phyloP scores from a whole-genome alignment of 116 monocot genomes.

The Papilionanthe hybrid region DNA sequence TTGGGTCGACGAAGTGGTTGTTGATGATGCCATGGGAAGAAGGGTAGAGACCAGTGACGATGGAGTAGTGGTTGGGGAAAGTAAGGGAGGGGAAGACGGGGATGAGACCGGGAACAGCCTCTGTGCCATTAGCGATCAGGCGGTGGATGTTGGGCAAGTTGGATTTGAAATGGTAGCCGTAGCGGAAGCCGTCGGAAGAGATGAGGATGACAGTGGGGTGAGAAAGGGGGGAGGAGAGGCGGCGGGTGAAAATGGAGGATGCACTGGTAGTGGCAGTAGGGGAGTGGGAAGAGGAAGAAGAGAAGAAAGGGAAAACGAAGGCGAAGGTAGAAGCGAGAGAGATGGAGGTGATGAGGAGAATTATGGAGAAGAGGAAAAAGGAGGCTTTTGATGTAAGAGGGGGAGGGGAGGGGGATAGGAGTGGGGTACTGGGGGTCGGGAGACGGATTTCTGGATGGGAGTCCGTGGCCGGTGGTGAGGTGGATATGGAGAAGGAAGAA shows the following conservation, averaged over 20 bases:
- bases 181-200: slow-evolving; percentile 59
- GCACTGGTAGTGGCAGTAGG: background rate
- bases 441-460: background rate
- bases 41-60: slow-evolving; percentile 57
- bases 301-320: slow-evolving; percentile 19
- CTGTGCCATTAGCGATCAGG: slow-evolving; percentile 44
- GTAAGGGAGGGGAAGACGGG: slow-evolving; percentile 56
- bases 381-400: background rate
- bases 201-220: slow-evolving; percentile 47
- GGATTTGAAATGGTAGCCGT: slow-evolving; percentile 52
- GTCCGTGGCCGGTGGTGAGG: background rate
- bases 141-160: slow-evolving; percentile 39
- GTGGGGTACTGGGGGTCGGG: background rate
- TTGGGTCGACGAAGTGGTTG: slow-evolving; percentile 41
- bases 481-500: slow-evolving; percentile 1
- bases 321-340: slow-evolving; percentile 18
- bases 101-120: slow-evolving; percentile 44
- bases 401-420: slow-evolving; percentile 8
- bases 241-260: background rate
- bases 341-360: slow-evolving; percentile 15
- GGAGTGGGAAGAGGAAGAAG: background rate
- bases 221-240: slow-evolving; percentile 24
- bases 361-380: slow-evolving; percentile 9
- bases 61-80: slow-evolving; percentile 74
- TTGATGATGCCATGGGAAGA: slow-evolving; percentile 42